Conservation (phyloP, 2,329 filamentous ascomycete genomes). For the Ophiognomonia clavigignenti-juglandacearum region DNA sequence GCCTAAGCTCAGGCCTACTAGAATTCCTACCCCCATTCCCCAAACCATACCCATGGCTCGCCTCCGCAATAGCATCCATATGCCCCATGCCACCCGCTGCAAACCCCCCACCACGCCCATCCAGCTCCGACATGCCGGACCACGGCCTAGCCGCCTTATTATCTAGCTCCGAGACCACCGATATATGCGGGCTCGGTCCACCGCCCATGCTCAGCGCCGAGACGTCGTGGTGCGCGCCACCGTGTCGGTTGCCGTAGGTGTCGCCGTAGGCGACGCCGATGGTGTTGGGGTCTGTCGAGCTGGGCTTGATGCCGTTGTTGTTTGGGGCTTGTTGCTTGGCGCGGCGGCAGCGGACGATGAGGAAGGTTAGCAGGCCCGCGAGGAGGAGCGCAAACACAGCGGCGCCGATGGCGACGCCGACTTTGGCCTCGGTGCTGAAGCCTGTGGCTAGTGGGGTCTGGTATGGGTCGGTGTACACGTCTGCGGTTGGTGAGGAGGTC, state of each 20-base stretch:
- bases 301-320: background rate
- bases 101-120: background rate
- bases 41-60: background rate
- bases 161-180: constrained; percentile 21
- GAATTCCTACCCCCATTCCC: background rate
- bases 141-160: constrained; percentile 18
- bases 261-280: constrained; percentile 4
- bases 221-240: constrained; percentile 2
- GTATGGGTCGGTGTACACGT: background rate
- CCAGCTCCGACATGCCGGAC: constrained; percentile 20
- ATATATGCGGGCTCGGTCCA: too few relatives aligned
- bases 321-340: background rate
- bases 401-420: constrained; percentile 21
- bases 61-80: constrained; percentile 1
- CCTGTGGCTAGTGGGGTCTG: background rate
- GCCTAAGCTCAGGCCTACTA: background rate
- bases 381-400: constrained; percentile 18
- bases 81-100: background rate
- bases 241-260: too few relatives aligned
- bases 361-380: constrained; percentile 16
- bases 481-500: background rate
- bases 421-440: constrained; percentile 22
- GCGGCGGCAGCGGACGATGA: constrained; percentile 19
- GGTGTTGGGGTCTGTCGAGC: background rate
- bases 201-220: background rate